Evolutionary conservation across 495 filamentous ascomycete species (phyloP).

Genomic region (Articulospora tetracladia): DNA sequence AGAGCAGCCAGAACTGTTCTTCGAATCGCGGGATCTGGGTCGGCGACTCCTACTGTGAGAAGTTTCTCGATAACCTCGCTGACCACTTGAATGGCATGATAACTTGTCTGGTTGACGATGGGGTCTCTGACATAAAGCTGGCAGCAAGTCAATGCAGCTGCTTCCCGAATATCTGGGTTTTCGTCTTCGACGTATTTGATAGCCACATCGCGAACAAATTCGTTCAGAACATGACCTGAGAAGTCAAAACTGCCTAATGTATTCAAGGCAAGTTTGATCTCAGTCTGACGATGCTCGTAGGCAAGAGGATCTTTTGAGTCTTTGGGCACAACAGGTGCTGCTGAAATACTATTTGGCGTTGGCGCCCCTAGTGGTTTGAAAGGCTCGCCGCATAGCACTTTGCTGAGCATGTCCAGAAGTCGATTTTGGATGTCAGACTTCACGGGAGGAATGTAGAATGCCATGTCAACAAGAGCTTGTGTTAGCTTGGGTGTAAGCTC

Average conservation of each 20-base stretch:
- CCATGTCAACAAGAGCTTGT: constrained; percentile 95
- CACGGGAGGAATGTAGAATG: constrained; percentile 94
- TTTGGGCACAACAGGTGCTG: constrained; percentile 76
- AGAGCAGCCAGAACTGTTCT: constrained; percentile 82
- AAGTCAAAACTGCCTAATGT: constrained; percentile 98
- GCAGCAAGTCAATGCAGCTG: constrained; percentile 93
- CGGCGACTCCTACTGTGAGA: constrained; percentile 88
- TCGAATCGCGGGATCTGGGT: constrained; percentile 84
- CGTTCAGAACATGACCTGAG: constrained; percentile 85
- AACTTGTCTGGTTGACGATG: constrained; percentile 95
- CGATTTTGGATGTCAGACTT: constrained; percentile 90
- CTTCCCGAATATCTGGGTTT: constrained; percentile 88
- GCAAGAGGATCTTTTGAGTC: constrained; percentile 75
- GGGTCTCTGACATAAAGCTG: constrained; percentile 95
- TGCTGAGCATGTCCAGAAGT: constrained; percentile 89
- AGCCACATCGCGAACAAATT: constrained; percentile 97
- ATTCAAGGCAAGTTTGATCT: constrained; percentile 87
- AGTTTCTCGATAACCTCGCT: constrained; percentile 96
- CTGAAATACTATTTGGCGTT: constrained; percentile 53
- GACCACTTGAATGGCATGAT: constrained; percentile 93
- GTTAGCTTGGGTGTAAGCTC: constrained; percentile 88
- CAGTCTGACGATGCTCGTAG: constrained; percentile 72
- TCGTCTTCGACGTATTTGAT: constrained; percentile 97
- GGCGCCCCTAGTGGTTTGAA: constrained; percentile 92
- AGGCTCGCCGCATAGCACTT: constrained; percentile 84